Base-by-base conservation (phyloP, 169 alveolate genomes). In the Eimeria sp. region DNA sequence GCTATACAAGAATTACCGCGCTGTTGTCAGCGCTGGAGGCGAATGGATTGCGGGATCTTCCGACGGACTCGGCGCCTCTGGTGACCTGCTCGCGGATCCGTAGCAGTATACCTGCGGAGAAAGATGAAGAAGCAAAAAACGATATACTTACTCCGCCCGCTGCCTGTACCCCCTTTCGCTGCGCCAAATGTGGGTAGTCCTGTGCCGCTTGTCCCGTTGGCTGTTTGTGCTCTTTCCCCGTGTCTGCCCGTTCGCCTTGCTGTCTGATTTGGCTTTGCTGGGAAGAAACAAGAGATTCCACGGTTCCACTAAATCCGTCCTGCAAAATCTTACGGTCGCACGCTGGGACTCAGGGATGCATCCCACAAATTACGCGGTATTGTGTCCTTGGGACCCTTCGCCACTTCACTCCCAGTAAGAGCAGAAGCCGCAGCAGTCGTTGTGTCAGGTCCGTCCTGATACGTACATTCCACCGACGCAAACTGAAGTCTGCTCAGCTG, bases 341-440 rank as follows among this genome's bases (percentile, higher is more conserved):
- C 91, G 58, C 76, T 83, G 27, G 91, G 91, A 61, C 30, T 83
- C n/a, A 83, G 58, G 25, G 91, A 51, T n/a, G 91, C 58, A 51
- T 73, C 57, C 70, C 34, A 57, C 10, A 57, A 54, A 16, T 45
- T 45, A 80, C 22, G 63, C 70, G 49, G 47, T 27, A 43, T 9
- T 45, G 20, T 76, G 40, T 45, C 61, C 61, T 22, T 27, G 10
- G n/a, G 88, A 63, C 45, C 10, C n/a, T 22, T 51, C 18, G 67
- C n/a, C 40, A 51, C 49, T 27, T 80, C 76, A 51, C 9, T 14
- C 49, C 91, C 73, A n/a, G 25, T 16, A 54, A 65, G 22, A 20
- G 75, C 58, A 82, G 90, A 51, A 51, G 49, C 90, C 43, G 90
- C 9, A n/a, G 70, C 67, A 34, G 75, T 34, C 18, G 76, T 5